Percentiles rank a stretch among this genome's conserved stretches.
Conservation (phyloP, 2,329 filamentous ascomycete genomes). For the Teratosphaeriaceae sp. region DNA sequence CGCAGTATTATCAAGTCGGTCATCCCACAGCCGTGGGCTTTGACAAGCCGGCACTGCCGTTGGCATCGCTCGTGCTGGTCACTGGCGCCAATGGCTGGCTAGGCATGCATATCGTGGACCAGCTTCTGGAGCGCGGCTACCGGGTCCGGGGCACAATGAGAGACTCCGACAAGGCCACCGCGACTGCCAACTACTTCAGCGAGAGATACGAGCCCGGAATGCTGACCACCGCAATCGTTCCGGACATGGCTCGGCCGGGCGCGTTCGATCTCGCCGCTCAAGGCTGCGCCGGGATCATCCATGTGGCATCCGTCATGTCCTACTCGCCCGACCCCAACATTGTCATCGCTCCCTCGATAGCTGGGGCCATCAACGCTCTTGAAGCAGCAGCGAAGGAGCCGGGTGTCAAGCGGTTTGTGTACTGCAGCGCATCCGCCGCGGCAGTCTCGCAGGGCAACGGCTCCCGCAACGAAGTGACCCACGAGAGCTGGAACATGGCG, state of each 20-base stretch:
- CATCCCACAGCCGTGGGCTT: neutral
- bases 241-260: slow-evolving; percentile 31
- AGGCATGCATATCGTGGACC: slow-evolving; percentile 23
- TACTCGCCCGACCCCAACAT: slow-evolving; percentile 35
- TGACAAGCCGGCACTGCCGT: slow-evolving; percentile 9
- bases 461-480: slow-evolving; percentile 27
- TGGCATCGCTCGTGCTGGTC: slow-evolving; percentile 18
- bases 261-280: slow-evolving; percentile 37
- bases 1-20: slow-evolving; percentile 5
- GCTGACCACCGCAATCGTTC: slow-evolving; percentile 36
- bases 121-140: slow-evolving; percentile 22
- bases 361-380: slow-evolving; percentile 31
- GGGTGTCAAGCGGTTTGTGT: slow-evolving; percentile 37
- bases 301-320: slow-evolving; percentile 39
- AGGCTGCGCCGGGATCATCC: slow-evolving; percentile 37
- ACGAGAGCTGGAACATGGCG: slow-evolving; percentile 33
- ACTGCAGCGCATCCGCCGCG: slow-evolving; percentile 34
- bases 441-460: slow-evolving; percentile 26
- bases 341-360: slow-evolving; percentile 37
- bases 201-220: slow-evolving; percentile 22
- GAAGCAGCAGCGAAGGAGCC: slow-evolving; percentile 36
- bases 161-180: slow-evolving; percentile 19
- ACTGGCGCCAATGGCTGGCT: slow-evolving; percentile 24
- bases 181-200: slow-evolving; percentile 20
- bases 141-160: slow-evolving; percentile 24